These are phyloP conservation scores for Codiaeum variegatum DNA, from an alignment of 441 rosid species.

Conservation along the genomic window DNA sequence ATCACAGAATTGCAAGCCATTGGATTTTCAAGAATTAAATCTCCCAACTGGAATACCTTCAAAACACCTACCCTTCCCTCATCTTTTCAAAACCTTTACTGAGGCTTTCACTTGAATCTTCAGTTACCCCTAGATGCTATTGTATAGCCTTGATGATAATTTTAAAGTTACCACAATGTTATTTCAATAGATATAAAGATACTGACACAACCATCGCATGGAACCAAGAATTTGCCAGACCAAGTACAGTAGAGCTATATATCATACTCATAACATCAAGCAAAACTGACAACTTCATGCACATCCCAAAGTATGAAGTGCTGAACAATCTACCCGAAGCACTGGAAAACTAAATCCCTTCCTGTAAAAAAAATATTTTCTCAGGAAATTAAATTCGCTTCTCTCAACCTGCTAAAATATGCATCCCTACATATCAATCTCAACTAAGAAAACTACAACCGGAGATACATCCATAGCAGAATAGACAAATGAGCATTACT, in stretches of 20 bases:
- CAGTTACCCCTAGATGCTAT: background rate
- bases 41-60: background rate
- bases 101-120: background rate
- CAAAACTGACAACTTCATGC: background rate
- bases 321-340: background rate
- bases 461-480: background rate
- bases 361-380: no score
- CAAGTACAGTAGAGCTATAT: background rate
- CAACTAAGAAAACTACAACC: background rate
- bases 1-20: background rate
- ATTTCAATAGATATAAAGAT: background rate
- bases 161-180: background rate
- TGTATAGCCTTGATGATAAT: background rate
- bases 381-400: background rate
- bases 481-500: background rate
- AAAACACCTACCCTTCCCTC: background rate
- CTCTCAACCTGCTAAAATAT: background rate
- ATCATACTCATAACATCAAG: background rate
- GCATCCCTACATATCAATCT: background rate
- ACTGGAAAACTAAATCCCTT: background rate
- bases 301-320: background rate
- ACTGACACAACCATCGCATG: background rate
- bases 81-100: background rate
- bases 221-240: background rate
- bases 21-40: background rate